phyloP scores from a whole-genome alignment of 352 stramenopile species.

The Phytophthora pinifolia region DNA sequence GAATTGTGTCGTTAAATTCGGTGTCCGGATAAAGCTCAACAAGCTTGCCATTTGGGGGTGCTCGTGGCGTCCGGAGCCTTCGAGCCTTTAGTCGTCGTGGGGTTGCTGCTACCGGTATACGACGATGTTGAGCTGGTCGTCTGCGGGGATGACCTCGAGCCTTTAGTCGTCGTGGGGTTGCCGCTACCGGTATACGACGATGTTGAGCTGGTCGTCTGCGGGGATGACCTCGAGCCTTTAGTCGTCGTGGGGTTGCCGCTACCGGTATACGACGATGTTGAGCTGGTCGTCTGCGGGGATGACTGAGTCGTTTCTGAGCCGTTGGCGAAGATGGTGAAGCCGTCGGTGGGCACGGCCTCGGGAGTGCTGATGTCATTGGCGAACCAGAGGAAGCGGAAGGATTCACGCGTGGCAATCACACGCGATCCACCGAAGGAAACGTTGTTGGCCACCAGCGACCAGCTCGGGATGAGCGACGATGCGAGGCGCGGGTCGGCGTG shows the following conservation, averaged over 20 bases:
- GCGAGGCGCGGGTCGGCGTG: conserved; percentile 36
- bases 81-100: conserved; percentile 5
- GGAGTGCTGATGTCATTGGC: conserved; percentile 39
- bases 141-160: conserved; percentile 28
- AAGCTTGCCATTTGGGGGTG: no score
- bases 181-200: conserved; percentile 3
- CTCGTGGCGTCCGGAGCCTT: neutral
- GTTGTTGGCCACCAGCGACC: conserved; percentile 48
- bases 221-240: conserved; percentile 13
- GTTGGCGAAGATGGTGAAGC: conserved; percentile 52
- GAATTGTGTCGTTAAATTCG: no score
- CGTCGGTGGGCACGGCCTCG: conserved; percentile 34
- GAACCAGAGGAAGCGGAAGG: conserved; percentile 48
- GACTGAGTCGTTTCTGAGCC: conserved; percentile 13
- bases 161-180: conserved; percentile 17
- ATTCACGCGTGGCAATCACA: conserved; percentile 46
- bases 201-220: conserved; percentile 24
- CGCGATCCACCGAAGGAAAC: conserved; percentile 45
- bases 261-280: conserved; percentile 9
- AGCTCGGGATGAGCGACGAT: conserved; percentile 33
- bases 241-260: conserved; percentile 9
- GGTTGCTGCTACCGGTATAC: conserved; percentile 5
- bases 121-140: conserved; percentile 18
- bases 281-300: conserved; percentile 28
- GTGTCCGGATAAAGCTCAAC: no score